Evolutionary conservation across 768 basidiomycete species (phyloP), one percentile per base, ranked within the genome.

Genomic region (Suillus plorans): DNA sequence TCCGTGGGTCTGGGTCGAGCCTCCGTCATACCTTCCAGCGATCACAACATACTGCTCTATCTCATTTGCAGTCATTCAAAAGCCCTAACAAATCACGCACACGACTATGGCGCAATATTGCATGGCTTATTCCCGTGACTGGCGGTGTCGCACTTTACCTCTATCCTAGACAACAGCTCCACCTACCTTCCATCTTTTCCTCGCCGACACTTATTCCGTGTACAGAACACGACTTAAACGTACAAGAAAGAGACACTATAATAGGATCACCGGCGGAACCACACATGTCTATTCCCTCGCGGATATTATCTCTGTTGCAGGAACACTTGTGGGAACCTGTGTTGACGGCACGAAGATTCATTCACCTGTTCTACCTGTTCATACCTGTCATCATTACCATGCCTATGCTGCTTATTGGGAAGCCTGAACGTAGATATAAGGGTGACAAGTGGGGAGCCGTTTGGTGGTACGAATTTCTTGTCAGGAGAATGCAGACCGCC

Each of bases 381-480:
- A 77, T 90, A 5, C 97, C 97, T 1, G 94, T 98, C 64, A 85
- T 99, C 60, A 53, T 96, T 56, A 81, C 87, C 3, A 84, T 87
- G 59, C 96, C 97, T 0, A 92, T 98, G 87, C 80, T 99, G 22
- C 80, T 96, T 31, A 78, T 89, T 10, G 91, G 88, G 22, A 80
- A 76, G 41, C 84, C 83, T 22, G 82, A 86, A 62, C 79, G 79
- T 52, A 77, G 78, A 57, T 80, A 86, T 53, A 84, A 83, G 14
- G 90, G 91, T 18, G 94, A 96, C 67, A 84, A 87, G 70, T 95
- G 94, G 94, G 95, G 95, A 44, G 95, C 94, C 1, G 84, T 95
- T 4, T 97, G 95, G 97, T 99, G 97, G 97, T 99, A 98, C 73
- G 85, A 83, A n/a, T 84, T 94, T 60, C 80, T 99, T 18, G 94